phyloP scores from a whole-genome alignment of 495 filamentous ascomycete species.

The Penicillium steckii region DNA sequence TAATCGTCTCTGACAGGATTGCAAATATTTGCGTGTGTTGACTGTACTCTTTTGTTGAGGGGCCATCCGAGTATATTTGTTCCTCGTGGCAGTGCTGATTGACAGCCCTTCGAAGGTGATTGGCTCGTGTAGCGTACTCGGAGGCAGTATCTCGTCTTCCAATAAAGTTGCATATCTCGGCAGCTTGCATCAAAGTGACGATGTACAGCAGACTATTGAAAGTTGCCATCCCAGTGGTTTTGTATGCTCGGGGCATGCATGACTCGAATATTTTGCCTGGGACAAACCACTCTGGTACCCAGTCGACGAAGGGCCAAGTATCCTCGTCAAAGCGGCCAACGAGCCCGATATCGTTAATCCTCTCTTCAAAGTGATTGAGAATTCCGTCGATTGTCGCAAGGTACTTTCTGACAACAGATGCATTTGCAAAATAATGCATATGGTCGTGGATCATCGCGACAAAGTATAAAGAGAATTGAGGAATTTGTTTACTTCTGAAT shows the following conservation, averaged over 20 bases:
- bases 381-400: constrained; percentile 23
- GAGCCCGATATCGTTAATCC: constrained; percentile 16
- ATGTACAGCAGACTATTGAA: constrained; percentile 22
- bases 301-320: constrained; percentile 31
- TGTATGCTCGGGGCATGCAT: constrained; percentile 21
- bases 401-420: constrained; percentile 11
- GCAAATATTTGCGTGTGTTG: constrained; percentile 29
- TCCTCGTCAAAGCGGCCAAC: constrained; percentile 20
- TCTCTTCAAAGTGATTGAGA: constrained; percentile 20
- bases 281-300: constrained; percentile 22
- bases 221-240: constrained; percentile 5
- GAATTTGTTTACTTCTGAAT: constrained; percentile 19
- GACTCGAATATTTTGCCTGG: constrained; percentile 18
- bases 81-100: constrained; percentile 12
- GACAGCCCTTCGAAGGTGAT: constrained; percentile 15
- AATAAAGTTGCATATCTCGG: constrained; percentile 15
- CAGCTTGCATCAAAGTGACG: constrained; percentile 15
- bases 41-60: constrained; percentile 16
- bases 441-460: constrained; percentile 25
- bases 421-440: constrained; percentile 19
- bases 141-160: constrained; percentile 12
- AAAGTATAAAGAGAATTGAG: constrained; percentile 28
- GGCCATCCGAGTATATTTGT: constrained; percentile 16
- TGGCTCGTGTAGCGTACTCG: constrained; percentile 19
- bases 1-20: constrained; percentile 19